Base-by-base conservation (phyloP, 2,329 filamentous ascomycete species). In the Xylariaceae sp. region DNA sequence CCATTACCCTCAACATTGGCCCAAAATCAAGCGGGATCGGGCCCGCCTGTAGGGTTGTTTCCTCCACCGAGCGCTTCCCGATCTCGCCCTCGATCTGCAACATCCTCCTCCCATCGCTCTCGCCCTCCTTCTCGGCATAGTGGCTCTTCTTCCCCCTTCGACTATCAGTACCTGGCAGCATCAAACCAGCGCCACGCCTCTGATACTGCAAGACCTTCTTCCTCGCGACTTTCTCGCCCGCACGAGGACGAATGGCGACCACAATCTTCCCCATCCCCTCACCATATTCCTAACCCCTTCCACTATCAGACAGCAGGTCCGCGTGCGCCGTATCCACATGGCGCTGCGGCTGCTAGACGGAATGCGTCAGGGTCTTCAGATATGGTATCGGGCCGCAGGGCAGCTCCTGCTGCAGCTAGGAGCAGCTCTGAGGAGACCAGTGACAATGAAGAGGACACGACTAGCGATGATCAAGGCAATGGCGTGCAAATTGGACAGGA, bases 31-130 rank as follows among this genome's bases (percentile, higher is more conserved):
- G 63, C 64, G 13, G 59, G 56, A 17, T 53, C 55, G 19, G 59
- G 54, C 39, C 72, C 74, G 12, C 71, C 72, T 0, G 69, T 74
- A 61, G 74, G 75, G 24, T 69, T 72, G 43, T 78, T 77, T 39
- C 62, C 72, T 13, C 71, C 73, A 6, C 71, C 74, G 15, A 61
- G 62, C 9, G 56, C 63, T 30, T 56, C 66, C 19, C 65, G 64
- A 6, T 56, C 63, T 22, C 69, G 71, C 22, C 65, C 63, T 30
- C 66, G 65, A 12, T 69, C 72, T 2, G 64, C 65, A 6, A 68
- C 69, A 24, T 56, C 64, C 17, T 64, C 64, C 4, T 72, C 70
- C 4, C 59, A 63, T 42, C 59, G 32, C 13, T 43, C 46, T n/a
- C 43, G 32, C n/a, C 43, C 46, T 17, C 43, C 42, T 56, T 38